Evolutionary conservation across 305 asterid species (phyloP).

Genomic region (Solanum hybrid): DNA sequence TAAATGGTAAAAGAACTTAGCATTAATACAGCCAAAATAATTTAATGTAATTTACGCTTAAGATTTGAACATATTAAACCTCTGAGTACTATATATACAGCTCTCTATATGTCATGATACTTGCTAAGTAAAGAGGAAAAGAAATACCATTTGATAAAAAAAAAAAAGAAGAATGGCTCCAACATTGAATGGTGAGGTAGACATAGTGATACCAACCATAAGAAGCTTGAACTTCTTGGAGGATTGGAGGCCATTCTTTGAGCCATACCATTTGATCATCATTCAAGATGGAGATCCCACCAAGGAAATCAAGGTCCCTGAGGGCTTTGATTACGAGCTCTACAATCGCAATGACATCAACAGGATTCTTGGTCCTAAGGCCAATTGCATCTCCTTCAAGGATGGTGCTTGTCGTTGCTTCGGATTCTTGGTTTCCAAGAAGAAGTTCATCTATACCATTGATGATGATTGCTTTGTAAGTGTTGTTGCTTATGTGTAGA

Average conservation of each 20-base stretch:
- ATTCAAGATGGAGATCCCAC: slow-evolving; percentile 48
- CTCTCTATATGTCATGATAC: neutral
- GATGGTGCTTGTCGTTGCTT: slow-evolving; percentile 55
- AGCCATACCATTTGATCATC: slow-evolving; percentile 42
- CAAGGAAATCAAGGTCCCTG: slow-evolving; percentile 35
- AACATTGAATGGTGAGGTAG: slow-evolving; percentile 36
- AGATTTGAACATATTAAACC: neutral
- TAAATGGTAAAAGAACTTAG: neutral
- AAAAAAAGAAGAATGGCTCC: neutral
- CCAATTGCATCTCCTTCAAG: slow-evolving; percentile 45
- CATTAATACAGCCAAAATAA: neutral
- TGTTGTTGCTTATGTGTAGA: neutral
- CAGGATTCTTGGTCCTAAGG: slow-evolving; percentile 32
- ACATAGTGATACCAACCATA: slow-evolving; percentile 47
- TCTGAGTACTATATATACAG: neutral
- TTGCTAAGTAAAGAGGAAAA: neutral
- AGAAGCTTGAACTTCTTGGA: slow-evolving; percentile 45
- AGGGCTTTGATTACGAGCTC: slow-evolving; percentile 39
- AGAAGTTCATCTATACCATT: slow-evolving; percentile 44
- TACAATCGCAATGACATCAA: slow-evolving; percentile 45
- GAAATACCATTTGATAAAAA: neutral
- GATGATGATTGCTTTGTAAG: slow-evolving; percentile 55
- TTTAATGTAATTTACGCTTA: neutral
- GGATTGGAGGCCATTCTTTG: slow-evolving; percentile 49
- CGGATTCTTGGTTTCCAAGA: slow-evolving; percentile 43